phyloP scores from a whole-genome alignment of 345 rosid genomes.

The Kandelia obovata region DNA sequence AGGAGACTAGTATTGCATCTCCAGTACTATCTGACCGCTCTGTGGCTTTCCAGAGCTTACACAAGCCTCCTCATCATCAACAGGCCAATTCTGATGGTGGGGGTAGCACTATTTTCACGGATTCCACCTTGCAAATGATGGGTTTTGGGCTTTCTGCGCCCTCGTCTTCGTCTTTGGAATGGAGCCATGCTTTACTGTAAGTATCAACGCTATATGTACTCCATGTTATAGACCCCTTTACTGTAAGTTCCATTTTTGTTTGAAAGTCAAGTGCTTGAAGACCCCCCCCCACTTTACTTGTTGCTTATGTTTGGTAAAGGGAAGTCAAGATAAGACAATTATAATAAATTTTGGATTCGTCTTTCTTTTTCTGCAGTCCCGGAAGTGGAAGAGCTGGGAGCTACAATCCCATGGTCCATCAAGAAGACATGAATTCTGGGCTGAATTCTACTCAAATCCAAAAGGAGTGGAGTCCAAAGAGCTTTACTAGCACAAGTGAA shows the following conservation, averaged over 20 bases:
- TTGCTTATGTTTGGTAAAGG: conserved; percentile 10
- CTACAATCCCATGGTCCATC: conserved; percentile 17
- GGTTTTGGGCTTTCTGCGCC: conserved; percentile 36
- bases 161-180: conserved; percentile 32
- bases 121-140: conserved; percentile 45
- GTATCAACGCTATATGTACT: conserved; percentile 12
- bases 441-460: conserved; percentile 27
- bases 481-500: conserved; percentile 22
- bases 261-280: conserved; percentile 9
- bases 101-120: conserved; percentile 35
- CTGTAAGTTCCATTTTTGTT: neutral
- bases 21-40: conserved; percentile 17
- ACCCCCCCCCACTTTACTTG: neutral
- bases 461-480: conserved; percentile 45
- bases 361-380: neutral
- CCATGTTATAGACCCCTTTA: neutral
- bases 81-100: conserved; percentile 35
- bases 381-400: conserved; percentile 22
- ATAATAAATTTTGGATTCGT: neutral
- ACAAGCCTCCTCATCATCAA: conserved; percentile 21
- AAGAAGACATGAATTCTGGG: conserved; percentile 25
- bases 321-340: conserved; percentile 21
- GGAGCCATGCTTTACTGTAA: conserved; percentile 54
- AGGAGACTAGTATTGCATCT: conserved; percentile 12
- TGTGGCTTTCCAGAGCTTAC: conserved; percentile 21